These are phyloP conservation scores for Moesziomyces antarcticus DNA, from an alignment of 1,284 basidiomycete species.

Conservation along the genomic window DNA sequence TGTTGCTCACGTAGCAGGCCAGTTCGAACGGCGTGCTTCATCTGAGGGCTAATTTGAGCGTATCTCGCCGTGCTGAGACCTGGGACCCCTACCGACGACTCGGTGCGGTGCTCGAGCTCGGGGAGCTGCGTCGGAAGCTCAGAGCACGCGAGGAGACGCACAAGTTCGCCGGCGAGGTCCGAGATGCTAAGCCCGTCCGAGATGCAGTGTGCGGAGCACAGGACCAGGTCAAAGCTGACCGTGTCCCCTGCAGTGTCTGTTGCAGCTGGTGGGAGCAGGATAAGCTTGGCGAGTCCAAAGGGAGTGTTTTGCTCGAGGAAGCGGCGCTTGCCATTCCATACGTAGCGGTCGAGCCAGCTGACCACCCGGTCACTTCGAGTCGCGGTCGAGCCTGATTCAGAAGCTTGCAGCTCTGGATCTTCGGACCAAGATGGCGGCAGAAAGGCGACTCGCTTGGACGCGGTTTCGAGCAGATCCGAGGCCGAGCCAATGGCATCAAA, in stretches of 20 bases:
- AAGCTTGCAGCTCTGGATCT: background rate
- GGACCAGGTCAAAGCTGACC: conserved; percentile 31
- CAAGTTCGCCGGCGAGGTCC: conserved; percentile 28
- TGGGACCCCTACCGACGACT: conserved; percentile 1
- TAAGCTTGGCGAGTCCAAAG: conserved; percentile 29
- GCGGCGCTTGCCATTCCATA: conserved; percentile 44
- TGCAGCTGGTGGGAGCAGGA: conserved; percentile 20
- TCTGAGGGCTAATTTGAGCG: conserved; percentile 3
- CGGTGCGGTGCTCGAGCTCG: conserved; percentile 1
- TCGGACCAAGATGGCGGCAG: conserved; percentile 14
- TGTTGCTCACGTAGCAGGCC: conserved; percentile 3
- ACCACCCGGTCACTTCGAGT: conserved; percentile 16
- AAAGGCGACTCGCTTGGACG: conserved; percentile 17
- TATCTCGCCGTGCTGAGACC: conserved; percentile 12
- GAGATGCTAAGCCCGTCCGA: conserved; percentile 43
- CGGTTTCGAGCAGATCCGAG: conserved; percentile 19
- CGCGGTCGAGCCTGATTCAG: background rate
- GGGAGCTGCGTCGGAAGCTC: conserved; percentile 24
- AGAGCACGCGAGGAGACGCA: conserved; percentile 18
- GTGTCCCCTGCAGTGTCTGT: background rate
- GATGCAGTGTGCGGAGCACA: conserved; percentile 42
- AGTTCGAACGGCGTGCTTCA: conserved; percentile 14
- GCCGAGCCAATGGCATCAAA: conserved; percentile 21
- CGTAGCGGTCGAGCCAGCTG: conserved; percentile 29
- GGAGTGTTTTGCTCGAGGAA: conserved; percentile 26